Conservation (phyloP, 2,329 filamentous ascomycete species). For the Epichloe sylvatica region DNA sequence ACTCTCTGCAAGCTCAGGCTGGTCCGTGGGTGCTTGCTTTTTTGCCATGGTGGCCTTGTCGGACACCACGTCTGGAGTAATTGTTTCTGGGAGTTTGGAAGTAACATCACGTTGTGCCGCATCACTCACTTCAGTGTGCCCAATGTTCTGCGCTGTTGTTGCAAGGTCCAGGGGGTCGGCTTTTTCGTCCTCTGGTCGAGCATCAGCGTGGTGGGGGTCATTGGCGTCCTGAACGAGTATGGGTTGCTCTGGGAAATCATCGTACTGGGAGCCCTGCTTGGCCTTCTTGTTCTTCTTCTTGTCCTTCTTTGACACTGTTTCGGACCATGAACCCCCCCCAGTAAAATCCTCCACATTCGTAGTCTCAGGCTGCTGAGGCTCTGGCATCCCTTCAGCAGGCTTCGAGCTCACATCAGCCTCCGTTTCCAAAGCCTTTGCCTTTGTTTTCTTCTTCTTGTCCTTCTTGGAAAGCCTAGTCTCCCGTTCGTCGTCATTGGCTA, state of each 20-base stretch:
- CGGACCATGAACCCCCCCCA: conserved; percentile 4
- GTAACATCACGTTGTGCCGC: conserved; percentile 4
- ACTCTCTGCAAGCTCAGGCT: conserved; percentile 1
- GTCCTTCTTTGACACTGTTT: conserved; percentile 13
- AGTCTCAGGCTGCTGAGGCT: conserved; percentile 6
- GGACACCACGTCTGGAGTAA: neutral
- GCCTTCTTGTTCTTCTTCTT: conserved; percentile 15
- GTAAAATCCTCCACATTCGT: conserved; percentile 2
- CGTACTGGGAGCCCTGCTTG: conserved; percentile 3
- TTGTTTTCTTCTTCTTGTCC: conserved; percentile 20
- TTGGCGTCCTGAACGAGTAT: conserved; percentile 3
- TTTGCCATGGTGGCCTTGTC: neutral
- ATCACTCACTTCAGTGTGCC: conserved; percentile 2
- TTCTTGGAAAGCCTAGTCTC: conserved; percentile 9
- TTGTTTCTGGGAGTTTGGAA: neutral
- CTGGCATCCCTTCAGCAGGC: conserved; percentile 3
- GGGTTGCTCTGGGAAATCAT: conserved; percentile 3
- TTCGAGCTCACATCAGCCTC: conserved; percentile 8
- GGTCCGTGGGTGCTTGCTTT: neutral
- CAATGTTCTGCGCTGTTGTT: conserved; percentile 6
- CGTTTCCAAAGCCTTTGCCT: conserved; percentile 7
- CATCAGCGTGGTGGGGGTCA: conserved; percentile 4
- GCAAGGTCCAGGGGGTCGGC: conserved; percentile 5
- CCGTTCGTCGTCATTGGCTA: conserved; percentile 5
- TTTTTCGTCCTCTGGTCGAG: conserved; percentile 8